Percentiles rank a stretch among this genome's conserved stretches.
Conservation (phyloP, 2,329 filamentous ascomycete species). For the Botrytis sinoallii region DNA sequence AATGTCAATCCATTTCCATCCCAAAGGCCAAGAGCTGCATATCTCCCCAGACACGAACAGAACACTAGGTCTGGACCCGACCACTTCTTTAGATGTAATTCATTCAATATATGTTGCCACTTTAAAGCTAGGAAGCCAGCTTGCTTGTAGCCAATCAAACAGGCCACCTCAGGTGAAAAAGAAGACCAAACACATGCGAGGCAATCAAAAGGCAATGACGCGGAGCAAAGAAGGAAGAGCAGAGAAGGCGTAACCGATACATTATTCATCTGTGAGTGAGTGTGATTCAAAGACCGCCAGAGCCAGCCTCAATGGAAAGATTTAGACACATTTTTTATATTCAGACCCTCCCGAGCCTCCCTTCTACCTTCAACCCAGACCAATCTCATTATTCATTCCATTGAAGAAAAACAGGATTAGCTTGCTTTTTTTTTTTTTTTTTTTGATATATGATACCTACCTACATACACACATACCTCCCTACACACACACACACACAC, state of each 20-base stretch:
- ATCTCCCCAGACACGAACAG: slow-evolving; percentile 6
- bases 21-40: slow-evolving; percentile 1
- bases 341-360: neutral
- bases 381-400: neutral
- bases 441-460: neutral
- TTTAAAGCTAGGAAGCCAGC: neutral
- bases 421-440: neutral
- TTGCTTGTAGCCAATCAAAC: slow-evolving; percentile 6
- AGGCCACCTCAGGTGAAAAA: neutral
- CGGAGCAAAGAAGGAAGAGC: neutral
- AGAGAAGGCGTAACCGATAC: neutral
- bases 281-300: neutral
- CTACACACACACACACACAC: too few relatives aligned
- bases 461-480: too few relatives aligned
- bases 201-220: neutral
- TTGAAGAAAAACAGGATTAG: neutral
- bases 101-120: neutral
- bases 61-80: slow-evolving; percentile 6
- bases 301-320: neutral
- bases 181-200: neutral
- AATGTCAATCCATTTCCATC: slow-evolving; percentile 2
- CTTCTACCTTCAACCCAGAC: neutral
- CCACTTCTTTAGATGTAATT: neutral
- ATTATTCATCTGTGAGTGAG: neutral
- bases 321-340: neutral